Percentiles rank a stretch among this genome's conserved stretches.
Conservation (phyloP, 2,329 filamentous ascomycete genomes). For the Teratosphaeria pseudoeucalypti region DNA sequence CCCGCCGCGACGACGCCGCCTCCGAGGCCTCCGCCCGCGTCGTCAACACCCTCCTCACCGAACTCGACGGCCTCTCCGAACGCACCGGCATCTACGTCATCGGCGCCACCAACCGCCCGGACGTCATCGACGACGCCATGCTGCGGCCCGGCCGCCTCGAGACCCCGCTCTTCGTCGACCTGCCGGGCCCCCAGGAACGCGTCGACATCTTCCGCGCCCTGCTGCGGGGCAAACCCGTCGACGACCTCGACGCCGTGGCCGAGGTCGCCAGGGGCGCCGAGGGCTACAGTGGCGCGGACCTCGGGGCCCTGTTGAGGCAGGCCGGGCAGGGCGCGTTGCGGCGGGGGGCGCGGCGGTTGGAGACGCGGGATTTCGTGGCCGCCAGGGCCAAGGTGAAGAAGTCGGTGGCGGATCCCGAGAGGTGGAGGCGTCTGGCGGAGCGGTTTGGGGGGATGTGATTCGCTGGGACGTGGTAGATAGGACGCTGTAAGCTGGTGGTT, state of each 20-base stretch:
- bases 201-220: conserved; percentile 74
- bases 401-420: conserved; percentile 47
- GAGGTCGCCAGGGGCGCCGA: conserved; percentile 60
- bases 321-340: conserved; percentile 49
- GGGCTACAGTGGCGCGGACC: conserved; percentile 65
- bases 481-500: too few relatives aligned
- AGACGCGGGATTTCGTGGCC: conserved; percentile 36
- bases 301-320: conserved; percentile 48
- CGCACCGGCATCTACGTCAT: conserved; percentile 86
- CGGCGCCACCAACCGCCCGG: conserved; percentile 86
- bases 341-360: conserved; percentile 35
- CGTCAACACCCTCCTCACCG: conserved; percentile 88
- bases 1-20: conserved; percentile 63
- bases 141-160: conserved; percentile 82
- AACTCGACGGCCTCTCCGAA: conserved; percentile 70
- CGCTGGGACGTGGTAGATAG: too few relatives aligned
- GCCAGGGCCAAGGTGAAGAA: conserved; percentile 34
- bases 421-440: conserved; percentile 45
- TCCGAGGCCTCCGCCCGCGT: conserved; percentile 79
- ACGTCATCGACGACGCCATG: conserved; percentile 95
- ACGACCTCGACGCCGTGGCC: conserved; percentile 40
- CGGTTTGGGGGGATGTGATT: conserved; percentile 11
- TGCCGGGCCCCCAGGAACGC: conserved; percentile 68
- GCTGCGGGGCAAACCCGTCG: conserved; percentile 41
- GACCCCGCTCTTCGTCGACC: conserved; percentile 77